These are phyloP conservation scores for Neonectria sp. DNA, from an alignment of 2,329 filamentous ascomycete genomes.

Conservation along the genomic window DNA sequence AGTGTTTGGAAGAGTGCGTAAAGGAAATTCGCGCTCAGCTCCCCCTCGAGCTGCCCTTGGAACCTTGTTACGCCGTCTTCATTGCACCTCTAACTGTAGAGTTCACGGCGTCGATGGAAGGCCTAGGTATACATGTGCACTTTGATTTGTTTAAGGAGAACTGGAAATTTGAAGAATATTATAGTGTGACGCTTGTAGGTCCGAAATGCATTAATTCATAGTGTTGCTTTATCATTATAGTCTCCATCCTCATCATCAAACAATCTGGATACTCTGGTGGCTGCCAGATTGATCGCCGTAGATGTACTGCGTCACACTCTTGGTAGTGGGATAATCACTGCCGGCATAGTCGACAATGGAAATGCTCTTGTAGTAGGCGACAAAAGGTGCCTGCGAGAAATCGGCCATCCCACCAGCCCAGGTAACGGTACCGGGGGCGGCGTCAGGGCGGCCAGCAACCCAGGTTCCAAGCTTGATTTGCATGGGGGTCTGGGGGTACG, in stretches of 20 bases:
- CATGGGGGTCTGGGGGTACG: slow-evolving; percentile 82
- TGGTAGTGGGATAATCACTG: slow-evolving; percentile 55
- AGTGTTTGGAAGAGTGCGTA: too few species aligned
- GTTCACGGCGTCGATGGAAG: too few species aligned
- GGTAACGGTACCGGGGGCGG: slow-evolving; percentile 78
- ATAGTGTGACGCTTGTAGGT: not conserved
- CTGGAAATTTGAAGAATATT: not conserved
- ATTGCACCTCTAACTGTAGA: too few species aligned
- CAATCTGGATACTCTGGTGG: slow-evolving; percentile 67
- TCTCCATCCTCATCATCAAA: not conserved
- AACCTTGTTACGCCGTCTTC: too few species aligned
- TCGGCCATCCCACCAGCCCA: slow-evolving; percentile 75
- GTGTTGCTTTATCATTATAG: not conserved
- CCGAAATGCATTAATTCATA: not conserved
- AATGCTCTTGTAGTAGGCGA: slow-evolving; percentile 70
- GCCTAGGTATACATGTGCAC: too few species aligned
- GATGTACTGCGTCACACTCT: slow-evolving; percentile 65
- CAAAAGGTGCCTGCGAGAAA: slow-evolving; percentile 67
- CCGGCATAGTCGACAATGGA: slow-evolving; percentile 69
- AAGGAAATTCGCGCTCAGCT: too few species aligned
- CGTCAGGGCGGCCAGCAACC: slow-evolving; percentile 71
- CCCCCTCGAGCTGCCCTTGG: too few species aligned
- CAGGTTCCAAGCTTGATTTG: slow-evolving; percentile 79
- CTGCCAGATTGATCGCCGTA: slow-evolving; percentile 65
- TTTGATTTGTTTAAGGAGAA: not conserved